Base-by-base conservation (phyloP, 352 stramenopile species). In the Phytophthora capsici region DNA sequence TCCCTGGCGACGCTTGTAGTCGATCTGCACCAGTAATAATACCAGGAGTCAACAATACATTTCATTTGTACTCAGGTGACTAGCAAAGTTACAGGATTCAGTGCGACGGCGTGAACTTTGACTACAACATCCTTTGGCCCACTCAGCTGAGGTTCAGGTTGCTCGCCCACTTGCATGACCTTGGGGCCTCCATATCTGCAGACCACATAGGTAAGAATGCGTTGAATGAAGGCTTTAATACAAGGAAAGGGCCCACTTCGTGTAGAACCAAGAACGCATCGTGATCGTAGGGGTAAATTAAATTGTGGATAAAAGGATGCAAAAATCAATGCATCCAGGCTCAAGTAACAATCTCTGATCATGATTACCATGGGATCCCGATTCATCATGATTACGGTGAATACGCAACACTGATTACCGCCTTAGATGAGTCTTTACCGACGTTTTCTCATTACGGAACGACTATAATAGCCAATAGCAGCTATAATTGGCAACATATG, bases 221-320 rank as follows among this genome's bases (percentile, higher is more conserved):
- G n/a, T 2, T 17, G 20, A 7, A 8, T 6, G 41, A 23, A 7
- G 54, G 36, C 2, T 20, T 38, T n/a, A 13, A n/a, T n/a, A n/a
- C n/a, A n/a, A n/a, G n/a, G n/a, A 45, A 38, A 0, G 37, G 20
- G 38, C 75, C 30, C 56, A 90, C 82, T 83, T 90, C 28, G 75
- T 78, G 69, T 91, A 91, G 68, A 82, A 90, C 81, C 85, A 93
- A 60, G 85, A 82, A 40, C 84, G 81, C 85, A 93, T 93, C 12
- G 23, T n/a, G n/a, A n/a, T n/a, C n/a, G n/a, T 7, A 19, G 7
- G 13, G 44, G 25, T 25, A 48, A 64, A 64, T 64, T 64, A 12
- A 6, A 46, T 46, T 41, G 13, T 41, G 36, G 7, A 41, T 20
- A 10, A 41, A 41, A 43, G 4, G 1, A 20, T 45, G 38, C 6